These are phyloP conservation scores for Talaromyces atroroseus DNA, from an alignment of 2,329 filamentous ascomycete species.

Conservation along the genomic window DNA sequence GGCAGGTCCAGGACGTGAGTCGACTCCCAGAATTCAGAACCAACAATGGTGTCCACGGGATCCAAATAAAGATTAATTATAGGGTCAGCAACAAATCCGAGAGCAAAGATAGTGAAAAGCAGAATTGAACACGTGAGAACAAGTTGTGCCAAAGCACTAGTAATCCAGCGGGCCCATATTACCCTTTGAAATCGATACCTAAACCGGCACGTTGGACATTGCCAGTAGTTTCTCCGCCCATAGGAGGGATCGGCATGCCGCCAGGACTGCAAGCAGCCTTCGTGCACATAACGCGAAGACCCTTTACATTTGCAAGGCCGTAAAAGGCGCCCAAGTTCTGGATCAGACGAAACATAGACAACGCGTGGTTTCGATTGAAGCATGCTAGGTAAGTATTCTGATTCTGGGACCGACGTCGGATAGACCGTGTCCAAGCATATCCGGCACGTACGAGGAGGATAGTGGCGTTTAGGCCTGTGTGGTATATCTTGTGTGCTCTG, in stretches of 20 bases:
- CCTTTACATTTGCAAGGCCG: constrained; percentile 92
- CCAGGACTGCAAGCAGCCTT: constrained; percentile 81
- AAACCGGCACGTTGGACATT: constrained; percentile 84
- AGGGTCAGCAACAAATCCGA: constrained; percentile 89
- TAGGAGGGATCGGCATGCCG: constrained; percentile 65
- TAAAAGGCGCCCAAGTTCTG: constrained; percentile 69
- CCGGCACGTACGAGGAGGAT: constrained; percentile 71
- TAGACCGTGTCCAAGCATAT: constrained; percentile 76
- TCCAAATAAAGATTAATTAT: constrained; percentile 86
- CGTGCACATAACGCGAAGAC: constrained; percentile 88
- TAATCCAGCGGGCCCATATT: constrained; percentile 65
- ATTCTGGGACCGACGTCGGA: constrained; percentile 54
- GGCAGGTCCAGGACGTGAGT: constrained; percentile 30
- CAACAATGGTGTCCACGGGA: constrained; percentile 60
- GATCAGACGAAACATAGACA: constrained; percentile 68
- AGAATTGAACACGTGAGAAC: constrained; percentile 68
- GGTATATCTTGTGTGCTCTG: constrained; percentile 13
- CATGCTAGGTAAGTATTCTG: constrained; percentile 51
- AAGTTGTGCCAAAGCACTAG: constrained; percentile 62
- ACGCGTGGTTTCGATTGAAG: constrained; percentile 54
- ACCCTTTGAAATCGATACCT: constrained; percentile 73
- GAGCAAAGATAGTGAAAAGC: constrained; percentile 65
- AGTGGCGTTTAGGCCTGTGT: constrained; percentile 44
- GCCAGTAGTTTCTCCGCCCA: constrained; percentile 67
- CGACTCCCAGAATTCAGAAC: constrained; percentile 38